These are phyloP conservation scores for Lasiosphaeria hispida DNA, from an alignment of 495 filamentous ascomycete species.

Conservation along the genomic window DNA sequence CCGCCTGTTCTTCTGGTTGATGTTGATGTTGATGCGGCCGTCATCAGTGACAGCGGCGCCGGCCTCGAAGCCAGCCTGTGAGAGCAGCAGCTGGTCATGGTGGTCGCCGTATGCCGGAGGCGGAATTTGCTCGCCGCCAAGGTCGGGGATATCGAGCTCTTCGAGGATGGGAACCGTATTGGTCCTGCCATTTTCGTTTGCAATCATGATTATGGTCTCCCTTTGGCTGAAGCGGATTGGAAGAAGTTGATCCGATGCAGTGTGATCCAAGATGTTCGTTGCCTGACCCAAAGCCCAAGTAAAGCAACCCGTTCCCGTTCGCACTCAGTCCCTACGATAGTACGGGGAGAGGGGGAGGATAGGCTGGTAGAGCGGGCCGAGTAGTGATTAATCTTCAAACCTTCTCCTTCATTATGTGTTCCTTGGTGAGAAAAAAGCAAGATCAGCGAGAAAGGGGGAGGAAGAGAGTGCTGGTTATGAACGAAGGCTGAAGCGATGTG, in stretches of 20 bases:
- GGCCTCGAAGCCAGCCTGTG: conserved; percentile 48
- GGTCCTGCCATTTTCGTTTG: conserved; percentile 9
- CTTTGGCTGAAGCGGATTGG: background rate
- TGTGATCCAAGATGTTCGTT: no score
- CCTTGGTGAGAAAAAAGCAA: no score
- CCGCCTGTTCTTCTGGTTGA: conserved; percentile 61
- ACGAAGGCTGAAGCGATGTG: no score
- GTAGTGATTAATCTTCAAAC: no score
- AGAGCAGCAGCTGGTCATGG: conserved; percentile 45
- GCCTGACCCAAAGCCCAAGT: no score
- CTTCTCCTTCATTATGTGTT: no score
- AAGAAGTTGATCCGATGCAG: background rate
- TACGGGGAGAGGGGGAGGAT: no score
- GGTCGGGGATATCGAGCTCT: conserved; percentile 28
- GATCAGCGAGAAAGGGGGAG: no score
- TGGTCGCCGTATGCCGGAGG: conserved; percentile 47
- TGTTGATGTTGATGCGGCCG: conserved; percentile 73
- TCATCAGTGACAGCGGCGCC: conserved; percentile 54
- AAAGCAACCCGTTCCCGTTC: no score
- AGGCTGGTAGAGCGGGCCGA: no score
- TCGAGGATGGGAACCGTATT: conserved; percentile 25
- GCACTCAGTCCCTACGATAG: no score
- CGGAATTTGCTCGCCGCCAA: conserved; percentile 32
- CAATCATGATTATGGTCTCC: background rate
- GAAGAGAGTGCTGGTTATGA: no score